Evolutionary conservation across 1,284 basidiomycete species (phyloP).

Genomic region (Coniophora puteana): DNA sequence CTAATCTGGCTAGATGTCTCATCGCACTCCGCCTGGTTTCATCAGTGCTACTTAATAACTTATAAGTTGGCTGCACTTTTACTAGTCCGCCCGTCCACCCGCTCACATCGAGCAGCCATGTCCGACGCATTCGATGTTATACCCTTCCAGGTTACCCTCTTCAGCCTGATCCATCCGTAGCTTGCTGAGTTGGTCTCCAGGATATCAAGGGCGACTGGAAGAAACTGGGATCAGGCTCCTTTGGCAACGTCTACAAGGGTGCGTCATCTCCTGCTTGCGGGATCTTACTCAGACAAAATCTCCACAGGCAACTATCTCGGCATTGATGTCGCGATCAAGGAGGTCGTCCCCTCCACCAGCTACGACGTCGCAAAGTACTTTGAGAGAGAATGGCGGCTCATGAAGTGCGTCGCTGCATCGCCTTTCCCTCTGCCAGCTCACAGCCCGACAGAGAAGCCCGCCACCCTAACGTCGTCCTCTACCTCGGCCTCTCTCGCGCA

Average conservation of each 20-base stretch:
- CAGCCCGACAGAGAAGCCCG: constrained; percentile 57
- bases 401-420: constrained; percentile 54
- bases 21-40: no score
- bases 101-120: constrained; percentile 15
- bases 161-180: neutral
- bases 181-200: constrained; percentile 34
- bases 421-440: constrained; percentile 8
- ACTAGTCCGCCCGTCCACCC: no score
- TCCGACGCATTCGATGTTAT: constrained; percentile 81
- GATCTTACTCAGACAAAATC: constrained; percentile 7
- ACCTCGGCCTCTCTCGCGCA: constrained; percentile 88
- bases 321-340: constrained; percentile 95
- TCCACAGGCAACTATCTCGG: constrained; percentile 81
- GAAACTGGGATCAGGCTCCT: constrained; percentile 86
- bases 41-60: no score
- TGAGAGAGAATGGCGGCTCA: constrained; percentile 94
- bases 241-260: constrained; percentile 93
- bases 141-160: constrained; percentile 61
- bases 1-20: no score
- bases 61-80: no score
- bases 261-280: constrained; percentile 7
- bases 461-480: constrained; percentile 92
- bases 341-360: constrained; percentile 84
- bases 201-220: constrained; percentile 88
- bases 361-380: constrained; percentile 98